Percentiles rank a stretch among this genome's conserved stretches.
phyloP scores from a whole-genome alignment of 1,139 yeast species.

The Diutina catenulata region DNA sequence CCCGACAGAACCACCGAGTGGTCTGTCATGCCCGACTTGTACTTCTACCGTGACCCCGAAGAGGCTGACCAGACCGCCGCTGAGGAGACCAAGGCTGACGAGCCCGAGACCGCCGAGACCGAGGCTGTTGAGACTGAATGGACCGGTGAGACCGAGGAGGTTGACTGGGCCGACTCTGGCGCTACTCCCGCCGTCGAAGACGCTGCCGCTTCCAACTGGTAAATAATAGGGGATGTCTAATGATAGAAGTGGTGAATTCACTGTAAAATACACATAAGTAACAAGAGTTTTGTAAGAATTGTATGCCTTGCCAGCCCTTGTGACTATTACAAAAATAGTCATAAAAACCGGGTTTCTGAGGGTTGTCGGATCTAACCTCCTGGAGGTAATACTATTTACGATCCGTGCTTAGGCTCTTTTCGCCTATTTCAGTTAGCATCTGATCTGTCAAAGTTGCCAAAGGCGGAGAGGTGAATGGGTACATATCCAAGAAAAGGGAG shows the following conservation, averaged over 20 bases:
- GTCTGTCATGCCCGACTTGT: conserved; percentile 99
- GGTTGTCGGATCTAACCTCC: too few relatives aligned
- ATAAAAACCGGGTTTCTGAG: too few relatives aligned
- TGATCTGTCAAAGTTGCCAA: too few relatives aligned
- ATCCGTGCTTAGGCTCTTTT: too few relatives aligned
- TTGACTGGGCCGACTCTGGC: conserved; percentile 51
- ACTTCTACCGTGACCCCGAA: conserved; percentile 99
- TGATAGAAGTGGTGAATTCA: conserved; percentile 5
- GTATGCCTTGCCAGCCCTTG: too few relatives aligned
- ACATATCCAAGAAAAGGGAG: too few relatives aligned
- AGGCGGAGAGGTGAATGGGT: too few relatives aligned
- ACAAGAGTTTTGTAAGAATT: too few relatives aligned
- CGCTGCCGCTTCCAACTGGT: conserved; percentile 58
- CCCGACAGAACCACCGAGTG: conserved; percentile 96
- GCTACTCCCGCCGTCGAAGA: conserved; percentile 67
- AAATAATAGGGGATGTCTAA: conserved; percentile 12
- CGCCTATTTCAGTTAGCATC: too few relatives aligned
- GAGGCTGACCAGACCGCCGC: conserved; percentile 84
- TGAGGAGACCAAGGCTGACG: conserved; percentile 45
- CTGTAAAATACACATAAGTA: conserved; percentile 6
- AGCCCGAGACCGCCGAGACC: conserved; percentile 23
- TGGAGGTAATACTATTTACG: too few relatives aligned
- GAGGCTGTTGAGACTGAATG: conserved; percentile 44
- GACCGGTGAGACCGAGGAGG: conserved; percentile 51
- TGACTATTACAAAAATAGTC: too few relatives aligned